These are phyloP conservation scores for Colletotrichum salicis DNA, from an alignment of 2,329 filamentous ascomycete genomes.

Conservation along the genomic window DNA sequence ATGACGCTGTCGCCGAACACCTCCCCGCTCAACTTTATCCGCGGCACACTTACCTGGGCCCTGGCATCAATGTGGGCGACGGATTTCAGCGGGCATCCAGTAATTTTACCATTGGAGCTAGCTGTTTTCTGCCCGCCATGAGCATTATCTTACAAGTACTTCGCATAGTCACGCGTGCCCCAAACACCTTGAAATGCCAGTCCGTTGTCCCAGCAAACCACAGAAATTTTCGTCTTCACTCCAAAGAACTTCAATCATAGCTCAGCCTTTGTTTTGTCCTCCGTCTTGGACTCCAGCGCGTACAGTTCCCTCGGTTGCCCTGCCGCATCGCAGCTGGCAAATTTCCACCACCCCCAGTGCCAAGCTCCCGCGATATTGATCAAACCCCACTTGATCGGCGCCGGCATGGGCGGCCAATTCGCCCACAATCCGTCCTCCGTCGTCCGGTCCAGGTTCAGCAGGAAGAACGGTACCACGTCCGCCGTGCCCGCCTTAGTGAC, in stretches of 20 bases:
- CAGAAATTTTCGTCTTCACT: neutral
- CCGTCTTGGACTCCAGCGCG: constrained; percentile 49
- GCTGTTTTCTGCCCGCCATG: constrained; percentile 11
- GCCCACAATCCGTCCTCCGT: constrained; percentile 69
- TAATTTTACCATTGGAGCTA: neutral
- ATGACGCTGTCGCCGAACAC: constrained; percentile 4
- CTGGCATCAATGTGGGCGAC: neutral
- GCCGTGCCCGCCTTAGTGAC: constrained; percentile 69
- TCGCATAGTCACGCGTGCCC: neutral
- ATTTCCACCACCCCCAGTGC: constrained; percentile 71
- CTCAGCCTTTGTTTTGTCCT: constrained; percentile 25
- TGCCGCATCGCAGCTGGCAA: constrained; percentile 67
- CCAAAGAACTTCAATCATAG: neutral
- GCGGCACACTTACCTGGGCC: neutral
- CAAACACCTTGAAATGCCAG: constrained; percentile 11
- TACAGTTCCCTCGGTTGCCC: constrained; percentile 66
- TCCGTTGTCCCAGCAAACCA: neutral
- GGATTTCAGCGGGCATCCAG: neutral
- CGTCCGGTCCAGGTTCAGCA: constrained; percentile 70
- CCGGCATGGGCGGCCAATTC: constrained; percentile 73
- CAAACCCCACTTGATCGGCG: constrained; percentile 67
- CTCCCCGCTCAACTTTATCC: neutral
- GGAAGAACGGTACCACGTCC: constrained; percentile 73
- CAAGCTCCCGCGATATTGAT: constrained; percentile 67
- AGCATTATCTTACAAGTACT: constrained; percentile 24